Percentiles rank a stretch among this genome's conserved stretches.
phyloP scores from a whole-genome alignment of 352 stramenopile genomes.

The Globisporangium echinulatum region DNA sequence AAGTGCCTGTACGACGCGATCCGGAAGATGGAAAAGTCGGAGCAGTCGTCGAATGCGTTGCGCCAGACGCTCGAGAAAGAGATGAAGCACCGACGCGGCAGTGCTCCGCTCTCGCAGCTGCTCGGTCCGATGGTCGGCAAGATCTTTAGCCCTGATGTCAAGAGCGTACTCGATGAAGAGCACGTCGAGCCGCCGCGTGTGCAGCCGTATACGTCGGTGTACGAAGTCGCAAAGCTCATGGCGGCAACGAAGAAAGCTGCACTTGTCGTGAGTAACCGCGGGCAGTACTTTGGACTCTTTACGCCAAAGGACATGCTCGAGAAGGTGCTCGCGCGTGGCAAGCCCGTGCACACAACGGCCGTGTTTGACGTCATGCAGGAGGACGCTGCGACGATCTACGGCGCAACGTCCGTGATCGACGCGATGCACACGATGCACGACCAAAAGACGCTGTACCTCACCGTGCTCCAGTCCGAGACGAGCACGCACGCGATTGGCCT shows the following conservation, averaged over 20 bases:
- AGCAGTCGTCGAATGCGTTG: constrained; percentile 65
- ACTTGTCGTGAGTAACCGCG: constrained; percentile 91
- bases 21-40: constrained; percentile 93
- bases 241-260: constrained; percentile 91
- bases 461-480: constrained; percentile 68
- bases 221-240: constrained; percentile 93
- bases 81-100: constrained; percentile 37
- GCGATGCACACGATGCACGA: constrained; percentile 88
- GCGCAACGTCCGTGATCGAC: constrained; percentile 67
- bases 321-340: constrained; percentile 90
- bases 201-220: constrained; percentile 87
- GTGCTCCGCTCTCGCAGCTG: constrained; percentile 42
- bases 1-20: constrained; percentile 99
- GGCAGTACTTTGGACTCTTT: constrained; percentile 94
- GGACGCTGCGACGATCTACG: constrained; percentile 65
- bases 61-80: constrained; percentile 76
- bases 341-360: constrained; percentile 88
- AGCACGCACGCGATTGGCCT: constrained; percentile 67
- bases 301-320: constrained; percentile 97
- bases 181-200: constrained; percentile 67
- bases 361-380: constrained; percentile 91
- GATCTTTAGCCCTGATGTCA: constrained; percentile 84
- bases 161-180: constrained; percentile 80
- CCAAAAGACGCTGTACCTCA: constrained; percentile 80
- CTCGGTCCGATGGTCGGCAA: constrained; percentile 84